These are phyloP conservation scores for Zygotorulaspora mrakii DNA, from an alignment of 1,139 yeast species.

Conservation along the genomic window DNA sequence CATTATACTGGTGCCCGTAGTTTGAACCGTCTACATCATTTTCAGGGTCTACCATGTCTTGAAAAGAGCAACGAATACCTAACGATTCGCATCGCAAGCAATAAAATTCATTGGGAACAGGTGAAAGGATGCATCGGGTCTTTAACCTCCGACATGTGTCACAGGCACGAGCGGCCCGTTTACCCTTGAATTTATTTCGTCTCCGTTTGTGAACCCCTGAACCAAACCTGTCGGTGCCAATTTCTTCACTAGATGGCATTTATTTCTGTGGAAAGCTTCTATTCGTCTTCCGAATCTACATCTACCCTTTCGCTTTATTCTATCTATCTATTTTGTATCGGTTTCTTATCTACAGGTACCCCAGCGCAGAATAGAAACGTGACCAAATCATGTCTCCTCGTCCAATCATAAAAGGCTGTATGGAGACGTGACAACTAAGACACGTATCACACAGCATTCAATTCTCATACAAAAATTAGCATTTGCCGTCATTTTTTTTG, in stretches of 20 bases:
- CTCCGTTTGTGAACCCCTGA: conserved; percentile 13
- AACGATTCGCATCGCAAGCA: conserved; percentile 35
- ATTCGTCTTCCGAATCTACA: too few species aligned
- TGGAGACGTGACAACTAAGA: neutral
- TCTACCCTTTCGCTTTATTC: neutral
- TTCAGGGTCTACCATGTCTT: conserved; percentile 19
- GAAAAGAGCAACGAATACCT: conserved; percentile 32
- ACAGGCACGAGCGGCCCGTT: conserved; percentile 34
- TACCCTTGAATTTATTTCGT: conserved; percentile 12
- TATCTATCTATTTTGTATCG: neutral
- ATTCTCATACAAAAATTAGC: too few species aligned
- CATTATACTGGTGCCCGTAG: conserved; percentile 1
- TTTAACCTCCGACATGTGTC: conserved; percentile 34
- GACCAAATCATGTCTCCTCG: neutral
- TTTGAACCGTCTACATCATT: conserved; percentile 2
- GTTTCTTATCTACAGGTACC: neutral
- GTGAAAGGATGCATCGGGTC: conserved; percentile 34
- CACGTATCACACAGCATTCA: too few species aligned
- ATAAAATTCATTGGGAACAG: conserved; percentile 20
- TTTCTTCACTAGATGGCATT: conserved; percentile 13
- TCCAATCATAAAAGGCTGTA: neutral
- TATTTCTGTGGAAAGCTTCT: too few species aligned
- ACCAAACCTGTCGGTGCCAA: conserved; percentile 6
- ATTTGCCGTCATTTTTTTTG: too few species aligned
- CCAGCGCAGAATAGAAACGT: neutral